Base-by-base conservation (phyloP, 139 green algal species). In the Pleodorina starrii region DNA sequence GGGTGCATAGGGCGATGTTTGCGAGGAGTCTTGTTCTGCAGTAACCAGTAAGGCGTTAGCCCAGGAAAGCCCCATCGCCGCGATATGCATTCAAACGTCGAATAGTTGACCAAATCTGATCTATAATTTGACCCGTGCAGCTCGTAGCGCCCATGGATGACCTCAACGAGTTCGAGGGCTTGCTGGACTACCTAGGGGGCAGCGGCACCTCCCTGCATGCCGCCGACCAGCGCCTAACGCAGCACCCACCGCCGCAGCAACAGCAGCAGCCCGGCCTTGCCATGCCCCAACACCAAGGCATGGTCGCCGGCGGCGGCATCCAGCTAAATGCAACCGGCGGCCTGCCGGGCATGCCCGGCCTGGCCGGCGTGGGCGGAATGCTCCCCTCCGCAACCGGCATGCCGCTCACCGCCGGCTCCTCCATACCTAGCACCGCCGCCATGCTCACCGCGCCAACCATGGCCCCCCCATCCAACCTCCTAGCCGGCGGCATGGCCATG, bases 181-280 rank as follows among this genome's bases (percentile, higher is more conserved):
- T 86, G 51, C 54, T 86, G 54, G 78, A 86, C 32, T 68, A 71
- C 44, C 74, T 84, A 7, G 46, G 46, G 11, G 35, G 40, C 29
- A 19, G 40, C 16, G 19, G 40, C 9, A 80, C 11, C 38, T 10
- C 5, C 11, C 16, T 54, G 21, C 72, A 48, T 40, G 7, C 7
- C 38, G n/a, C 40, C 23, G 40, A 80, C 42, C 72, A 80, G 42
- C 6, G 72, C 19, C 19, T 80, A 14, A 3, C 46, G 3, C 69
- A 77, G 35, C 6, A 48, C 32, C 25, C 5, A 66, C n/a, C n/a
- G n/a, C n/a, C n/a, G n/a, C n/a, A n/a, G n/a, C n/a, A n/a, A 19
- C 63, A 73, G 29, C 14, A 73, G 14, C 63, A 38, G 0, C 5
- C 72, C 6, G 32, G 27, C 38, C 72, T 80, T 19, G 9, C 35